A percentile compares a stretch with the other conserved stretches of the same genome.
Conservation (phyloP, 2,329 filamentous ascomycete species). For the Trichoderma sp. region DNA sequence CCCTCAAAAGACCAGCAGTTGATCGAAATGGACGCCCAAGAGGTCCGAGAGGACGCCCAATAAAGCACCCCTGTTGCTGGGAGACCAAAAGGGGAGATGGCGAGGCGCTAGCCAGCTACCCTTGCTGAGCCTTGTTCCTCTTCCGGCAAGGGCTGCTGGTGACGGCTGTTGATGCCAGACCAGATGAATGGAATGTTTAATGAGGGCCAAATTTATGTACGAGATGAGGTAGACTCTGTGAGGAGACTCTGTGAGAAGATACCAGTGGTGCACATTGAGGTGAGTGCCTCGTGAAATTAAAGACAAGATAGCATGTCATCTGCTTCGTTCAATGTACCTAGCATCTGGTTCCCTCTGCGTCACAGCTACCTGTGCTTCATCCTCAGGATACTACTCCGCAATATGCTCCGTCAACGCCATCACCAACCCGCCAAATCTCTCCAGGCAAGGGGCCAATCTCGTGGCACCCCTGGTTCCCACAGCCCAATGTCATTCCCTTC, state of each 20-base stretch:
- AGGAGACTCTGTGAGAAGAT: not conserved
- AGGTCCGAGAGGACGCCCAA: no score
- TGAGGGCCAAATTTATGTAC: not conserved
- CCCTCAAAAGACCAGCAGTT: not conserved
- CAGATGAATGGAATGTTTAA: constrained; percentile 18
- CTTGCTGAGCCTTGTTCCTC: not conserved
- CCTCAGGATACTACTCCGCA: not conserved
- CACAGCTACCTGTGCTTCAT: no score
- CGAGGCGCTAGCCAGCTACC: constrained; percentile 11
- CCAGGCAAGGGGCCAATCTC: constrained; percentile 2
- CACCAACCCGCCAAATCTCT: not conserved
- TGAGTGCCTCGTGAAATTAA: no score
- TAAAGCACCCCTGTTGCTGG: constrained; percentile 21
- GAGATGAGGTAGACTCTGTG: not conserved
- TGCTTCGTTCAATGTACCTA: no score
- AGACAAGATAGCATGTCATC: no score
- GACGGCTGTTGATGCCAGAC: constrained; percentile 14
- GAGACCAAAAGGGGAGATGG: constrained; percentile 25
- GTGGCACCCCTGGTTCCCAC: not conserved
- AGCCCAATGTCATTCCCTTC: constrained; percentile 14
- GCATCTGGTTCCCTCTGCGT: not conserved
- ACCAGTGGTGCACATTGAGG: not conserved
- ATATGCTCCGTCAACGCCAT: not conserved
- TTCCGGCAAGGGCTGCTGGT: constrained; percentile 13
- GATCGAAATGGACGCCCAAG: constrained; percentile 3